Conservation (phyloP, 139 green algal genomes). For the Chlorella sp. region DNA sequence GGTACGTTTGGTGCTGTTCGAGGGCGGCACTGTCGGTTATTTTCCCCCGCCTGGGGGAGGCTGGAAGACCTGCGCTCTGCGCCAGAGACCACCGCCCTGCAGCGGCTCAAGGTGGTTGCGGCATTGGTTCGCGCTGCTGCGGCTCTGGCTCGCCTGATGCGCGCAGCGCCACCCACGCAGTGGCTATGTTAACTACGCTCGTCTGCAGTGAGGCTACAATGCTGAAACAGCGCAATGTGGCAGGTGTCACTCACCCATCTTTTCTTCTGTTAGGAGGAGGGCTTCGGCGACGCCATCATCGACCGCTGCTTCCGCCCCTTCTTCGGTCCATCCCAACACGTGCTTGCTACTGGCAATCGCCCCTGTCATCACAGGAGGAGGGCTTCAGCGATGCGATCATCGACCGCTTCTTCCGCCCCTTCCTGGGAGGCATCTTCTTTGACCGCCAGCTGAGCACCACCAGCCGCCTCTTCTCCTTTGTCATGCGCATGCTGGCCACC, state of each 20-base stretch:
- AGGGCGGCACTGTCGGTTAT: background rate
- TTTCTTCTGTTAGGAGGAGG: constrained; percentile 62
- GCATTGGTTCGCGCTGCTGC: too few relatives aligned
- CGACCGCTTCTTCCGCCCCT: constrained; percentile 95
- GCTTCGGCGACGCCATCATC: constrained; percentile 90
- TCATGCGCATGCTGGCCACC: constrained; percentile 94
- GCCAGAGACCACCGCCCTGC: constrained; percentile 58
- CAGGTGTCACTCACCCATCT: background rate
- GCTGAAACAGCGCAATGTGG: too few relatives aligned
- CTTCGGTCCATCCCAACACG: background rate
- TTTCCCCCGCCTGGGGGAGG: too few relatives aligned
- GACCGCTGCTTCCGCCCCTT: constrained; percentile 96
- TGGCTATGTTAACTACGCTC: too few relatives aligned
- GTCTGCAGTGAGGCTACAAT: too few relatives aligned
- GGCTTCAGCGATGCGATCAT: constrained; percentile 91
- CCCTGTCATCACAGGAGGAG: constrained; percentile 55
- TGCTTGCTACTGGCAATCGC: background rate
- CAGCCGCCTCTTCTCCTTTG: constrained; percentile 92
- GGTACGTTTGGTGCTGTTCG: background rate
- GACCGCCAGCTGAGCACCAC: constrained; percentile 80
- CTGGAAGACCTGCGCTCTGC: constrained; percentile 66
- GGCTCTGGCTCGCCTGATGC: too few relatives aligned
- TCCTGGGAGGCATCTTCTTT: constrained; percentile 99
- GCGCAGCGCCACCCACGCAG: too few relatives aligned
- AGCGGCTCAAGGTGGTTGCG: constrained; percentile 18